phyloP scores from a whole-genome alignment of 805 yeast species.

The Saturnispora besseyi region DNA sequence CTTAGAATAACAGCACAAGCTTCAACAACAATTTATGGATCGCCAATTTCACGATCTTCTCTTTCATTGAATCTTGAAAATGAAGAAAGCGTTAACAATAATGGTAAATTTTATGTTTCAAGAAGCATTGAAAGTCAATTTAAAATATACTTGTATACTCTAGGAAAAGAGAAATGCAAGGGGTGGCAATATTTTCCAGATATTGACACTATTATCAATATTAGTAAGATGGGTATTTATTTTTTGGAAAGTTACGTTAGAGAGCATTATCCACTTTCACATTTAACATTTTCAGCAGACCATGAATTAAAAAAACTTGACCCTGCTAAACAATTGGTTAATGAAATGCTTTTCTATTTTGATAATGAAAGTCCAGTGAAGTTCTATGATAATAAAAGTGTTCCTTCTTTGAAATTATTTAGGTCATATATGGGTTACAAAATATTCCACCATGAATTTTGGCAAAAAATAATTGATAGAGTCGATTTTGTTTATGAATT shows the following conservation, averaged over 20 bases:
- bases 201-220: background rate
- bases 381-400: background rate
- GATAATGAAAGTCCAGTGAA: background rate
- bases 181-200: background rate
- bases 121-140: background rate
- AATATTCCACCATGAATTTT: constrained; percentile 3
- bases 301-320: background rate
- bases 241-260: background rate
- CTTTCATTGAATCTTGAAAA: too few species aligned
- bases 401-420: background rate
- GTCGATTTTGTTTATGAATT: background rate
- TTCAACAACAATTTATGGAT: too few species aligned
- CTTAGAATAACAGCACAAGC: too few species aligned
- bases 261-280: background rate
- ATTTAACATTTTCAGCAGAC: background rate
- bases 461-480: constrained; percentile 1
- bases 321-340: background rate
- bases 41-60: too few species aligned
- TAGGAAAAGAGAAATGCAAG: background rate
- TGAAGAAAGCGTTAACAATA: background rate
- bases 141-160: background rate
- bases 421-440: background rate
- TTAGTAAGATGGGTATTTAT: background rate
- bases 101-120: background rate
- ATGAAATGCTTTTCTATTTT: background rate